phyloP scores from a whole-genome alignment of 768 basidiomycete species.

The Tulasnella sp. region DNA sequence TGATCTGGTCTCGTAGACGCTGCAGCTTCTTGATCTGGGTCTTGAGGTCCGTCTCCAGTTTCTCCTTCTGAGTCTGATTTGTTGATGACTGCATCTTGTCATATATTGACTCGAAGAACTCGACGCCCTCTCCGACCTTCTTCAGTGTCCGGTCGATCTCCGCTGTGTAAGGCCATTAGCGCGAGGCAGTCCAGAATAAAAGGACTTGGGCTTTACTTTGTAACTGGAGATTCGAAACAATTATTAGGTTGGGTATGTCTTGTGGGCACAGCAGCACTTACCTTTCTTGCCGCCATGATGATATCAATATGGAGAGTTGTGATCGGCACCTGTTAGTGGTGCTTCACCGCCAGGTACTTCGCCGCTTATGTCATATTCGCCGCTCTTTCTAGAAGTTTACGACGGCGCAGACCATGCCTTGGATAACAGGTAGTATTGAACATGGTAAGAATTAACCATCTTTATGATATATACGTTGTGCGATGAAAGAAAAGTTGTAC shows the following conservation, averaged over 20 bases:
- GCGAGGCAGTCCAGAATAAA: constrained; percentile 9
- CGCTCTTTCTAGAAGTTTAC: too few relatives aligned
- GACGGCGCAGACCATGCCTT: too few relatives aligned
- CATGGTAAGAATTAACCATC: too few relatives aligned
- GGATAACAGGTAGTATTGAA: too few relatives aligned
- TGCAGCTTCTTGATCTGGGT: constrained; percentile 97
- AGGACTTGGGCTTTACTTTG: constrained; percentile 9
- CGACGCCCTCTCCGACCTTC: constrained; percentile 92
- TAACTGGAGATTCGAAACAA: neutral
- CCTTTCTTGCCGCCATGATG: constrained; percentile 15
- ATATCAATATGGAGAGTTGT: too few relatives aligned
- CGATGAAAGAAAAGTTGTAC: too few relatives aligned
- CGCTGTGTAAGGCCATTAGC: constrained; percentile 39
- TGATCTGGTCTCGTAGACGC: constrained; percentile 75
- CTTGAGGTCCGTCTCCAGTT: constrained; percentile 89
- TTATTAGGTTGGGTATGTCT: neutral
- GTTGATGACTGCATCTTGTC: constrained; percentile 96
- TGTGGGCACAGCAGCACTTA: neutral
- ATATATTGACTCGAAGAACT: constrained; percentile 89
- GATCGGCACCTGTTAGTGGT: too few relatives aligned
- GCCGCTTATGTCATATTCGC: too few relatives aligned
- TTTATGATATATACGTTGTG: too few relatives aligned
- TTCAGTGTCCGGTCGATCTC: constrained; percentile 99
- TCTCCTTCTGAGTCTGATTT: constrained; percentile 98
- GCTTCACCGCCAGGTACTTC: too few relatives aligned